Evolutionary conservation across 2,329 filamentous ascomycete genomes (phyloP).

Genomic region (Paraphoma chrysanthemicola): DNA sequence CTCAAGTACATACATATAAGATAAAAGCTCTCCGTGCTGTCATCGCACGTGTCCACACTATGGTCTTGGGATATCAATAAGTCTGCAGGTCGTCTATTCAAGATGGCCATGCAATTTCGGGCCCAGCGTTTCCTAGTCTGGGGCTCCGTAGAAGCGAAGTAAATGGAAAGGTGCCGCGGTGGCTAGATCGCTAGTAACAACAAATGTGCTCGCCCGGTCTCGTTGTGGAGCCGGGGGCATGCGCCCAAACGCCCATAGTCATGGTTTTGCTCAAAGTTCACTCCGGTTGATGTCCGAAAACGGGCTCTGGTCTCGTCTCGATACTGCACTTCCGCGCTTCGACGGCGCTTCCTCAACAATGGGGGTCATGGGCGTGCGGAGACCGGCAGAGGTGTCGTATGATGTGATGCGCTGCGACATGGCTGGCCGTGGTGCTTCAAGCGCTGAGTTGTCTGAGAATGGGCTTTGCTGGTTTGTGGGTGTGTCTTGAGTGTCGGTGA

Average conservation of each 20-base stretch:
- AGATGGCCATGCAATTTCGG: not conserved
- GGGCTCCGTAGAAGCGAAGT: conserved; percentile 9
- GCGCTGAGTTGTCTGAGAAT: conserved; percentile 40
- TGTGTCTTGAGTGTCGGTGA: conserved; percentile 48
- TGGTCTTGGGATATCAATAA: not conserved
- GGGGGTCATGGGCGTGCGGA: conserved; percentile 49
- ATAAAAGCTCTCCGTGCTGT: conserved; percentile 2
- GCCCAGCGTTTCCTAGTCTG: not conserved
- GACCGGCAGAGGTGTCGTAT: conserved; percentile 32
- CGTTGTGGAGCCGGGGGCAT: conserved; percentile 1
- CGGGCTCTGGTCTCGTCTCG: conserved; percentile 41
- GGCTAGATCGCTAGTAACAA: conserved; percentile 5
- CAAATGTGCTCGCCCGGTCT: not conserved
- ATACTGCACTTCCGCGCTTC: conserved; percentile 41
- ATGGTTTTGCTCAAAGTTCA: conserved; percentile 23
- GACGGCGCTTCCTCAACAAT: conserved; percentile 56
- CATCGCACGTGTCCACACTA: conserved; percentile 4
- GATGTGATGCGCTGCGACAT: conserved; percentile 41
- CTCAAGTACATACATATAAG: conserved; percentile 2
- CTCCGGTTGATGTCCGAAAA: conserved; percentile 44
- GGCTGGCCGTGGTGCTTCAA: conserved; percentile 30
- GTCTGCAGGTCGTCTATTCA: not conserved
- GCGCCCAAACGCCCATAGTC: not conserved
- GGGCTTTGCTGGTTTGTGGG: conserved; percentile 38
- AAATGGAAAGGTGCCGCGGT: conserved; percentile 13